phyloP scores from a whole-genome alignment of 768 basidiomycete genomes.

The Filobasidium floriforme region DNA sequence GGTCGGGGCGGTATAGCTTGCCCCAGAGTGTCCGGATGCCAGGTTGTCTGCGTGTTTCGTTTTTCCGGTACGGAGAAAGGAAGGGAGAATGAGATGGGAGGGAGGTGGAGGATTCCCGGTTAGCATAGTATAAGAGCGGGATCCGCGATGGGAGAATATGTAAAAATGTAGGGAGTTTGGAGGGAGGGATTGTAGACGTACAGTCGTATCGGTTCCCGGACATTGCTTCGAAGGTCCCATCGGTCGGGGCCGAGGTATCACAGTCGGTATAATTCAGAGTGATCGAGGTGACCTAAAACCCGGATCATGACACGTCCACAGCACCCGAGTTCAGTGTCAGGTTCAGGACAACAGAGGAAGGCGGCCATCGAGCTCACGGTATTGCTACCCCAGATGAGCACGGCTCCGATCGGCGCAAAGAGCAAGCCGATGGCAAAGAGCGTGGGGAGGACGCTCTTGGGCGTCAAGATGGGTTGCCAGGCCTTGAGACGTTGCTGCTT shows the following conservation, averaged over 20 bases:
- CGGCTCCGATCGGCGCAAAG: conserved; percentile 91
- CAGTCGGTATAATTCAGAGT: conserved; percentile 92
- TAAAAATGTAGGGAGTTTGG: conserved; percentile 56
- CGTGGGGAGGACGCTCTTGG: conserved; percentile 92
- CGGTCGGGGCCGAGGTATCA: conserved; percentile 56
- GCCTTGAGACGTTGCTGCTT: conserved; percentile 99
- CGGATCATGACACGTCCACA: too few relatives aligned
- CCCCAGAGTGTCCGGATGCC: conserved; percentile 47
- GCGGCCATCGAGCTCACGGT: conserved; percentile 50
- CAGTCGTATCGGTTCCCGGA: conserved; percentile 47
- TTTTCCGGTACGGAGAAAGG: background rate
- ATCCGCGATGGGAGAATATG: too few relatives aligned
- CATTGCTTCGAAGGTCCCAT: conserved; percentile 52
- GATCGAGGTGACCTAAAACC: conserved; percentile 76
- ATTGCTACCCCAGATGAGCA: conserved; percentile 83
- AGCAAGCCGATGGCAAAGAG: conserved; percentile 89
- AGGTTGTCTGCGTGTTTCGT: conserved; percentile 42
- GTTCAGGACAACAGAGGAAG: too few relatives aligned
- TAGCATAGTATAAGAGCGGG: conserved; percentile 28
- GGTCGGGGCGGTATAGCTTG: conserved; percentile 52
- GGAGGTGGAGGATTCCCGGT: too few relatives aligned
- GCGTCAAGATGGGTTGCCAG: conserved; percentile 98
- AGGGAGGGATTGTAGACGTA: too few relatives aligned
- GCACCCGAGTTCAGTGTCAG: too few relatives aligned
- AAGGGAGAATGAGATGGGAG: background rate